Conservation (phyloP, 2,329 filamentous ascomycete species). For the Pseudocercospora macadamiae region DNA sequence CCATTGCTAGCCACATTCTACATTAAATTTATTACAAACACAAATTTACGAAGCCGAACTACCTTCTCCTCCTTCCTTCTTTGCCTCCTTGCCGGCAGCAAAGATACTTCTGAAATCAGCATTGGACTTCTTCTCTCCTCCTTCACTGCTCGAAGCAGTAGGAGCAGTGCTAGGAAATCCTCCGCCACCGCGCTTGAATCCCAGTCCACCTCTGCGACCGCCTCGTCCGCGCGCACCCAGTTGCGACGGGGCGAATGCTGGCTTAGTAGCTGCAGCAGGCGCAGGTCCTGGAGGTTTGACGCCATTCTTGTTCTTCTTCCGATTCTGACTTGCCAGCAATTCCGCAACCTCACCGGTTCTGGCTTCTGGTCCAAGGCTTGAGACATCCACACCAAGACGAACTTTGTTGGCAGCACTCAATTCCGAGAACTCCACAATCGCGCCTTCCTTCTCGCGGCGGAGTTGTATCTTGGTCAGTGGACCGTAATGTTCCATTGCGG, state of each 20-base stretch:
- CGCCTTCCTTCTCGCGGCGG: slow-evolving; percentile 79
- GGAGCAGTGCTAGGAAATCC: slow-evolving; percentile 31
- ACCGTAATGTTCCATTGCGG: slow-evolving; percentile 72
- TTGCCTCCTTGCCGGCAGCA: slow-evolving; percentile 42
- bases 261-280: slow-evolving; percentile 15
- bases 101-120: slow-evolving; percentile 61
- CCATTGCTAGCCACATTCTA: slow-evolving; percentile 1
- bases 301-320: slow-evolving; percentile 32
- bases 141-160: slow-evolving; percentile 18
- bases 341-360: slow-evolving; percentile 56
- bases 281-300: slow-evolving; percentile 40
- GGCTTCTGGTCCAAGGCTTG: slow-evolving; percentile 44
- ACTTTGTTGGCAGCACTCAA: slow-evolving; percentile 73
- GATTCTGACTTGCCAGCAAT: slow-evolving; percentile 48
- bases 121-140: slow-evolving; percentile 55
- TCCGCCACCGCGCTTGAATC: slow-evolving; percentile 50
- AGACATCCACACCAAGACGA: slow-evolving; percentile 50
- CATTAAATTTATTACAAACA: too few relatives aligned
- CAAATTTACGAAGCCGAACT: neutral
- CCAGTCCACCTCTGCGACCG: slow-evolving; percentile 52
- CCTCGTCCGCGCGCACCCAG: slow-evolving; percentile 51
- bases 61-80: slow-evolving; percentile 28
- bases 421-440: slow-evolving; percentile 79
- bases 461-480: slow-evolving; percentile 74
- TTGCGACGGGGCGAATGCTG: slow-evolving; percentile 28